phyloP scores from a whole-genome alignment of 345 rosid species.

The Gossypium stocksii region DNA sequence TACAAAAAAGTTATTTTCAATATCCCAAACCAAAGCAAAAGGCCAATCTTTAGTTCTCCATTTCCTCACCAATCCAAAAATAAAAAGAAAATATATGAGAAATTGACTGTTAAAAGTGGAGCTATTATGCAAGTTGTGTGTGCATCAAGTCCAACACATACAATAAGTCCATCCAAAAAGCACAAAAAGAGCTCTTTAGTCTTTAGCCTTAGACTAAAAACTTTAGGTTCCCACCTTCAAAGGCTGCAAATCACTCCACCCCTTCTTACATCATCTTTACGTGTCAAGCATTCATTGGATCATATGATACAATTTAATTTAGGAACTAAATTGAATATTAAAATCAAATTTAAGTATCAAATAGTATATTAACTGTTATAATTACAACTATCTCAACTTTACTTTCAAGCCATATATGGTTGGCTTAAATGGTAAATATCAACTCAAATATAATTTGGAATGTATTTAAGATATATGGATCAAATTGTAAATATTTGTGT shows the following conservation, averaged over 20 bases:
- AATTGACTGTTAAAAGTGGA: constrained; percentile 10
- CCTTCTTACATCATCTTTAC: no score
- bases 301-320: no score
- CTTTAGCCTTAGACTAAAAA: background rate
- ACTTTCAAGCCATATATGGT: no score
- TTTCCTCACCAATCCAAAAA: background rate
- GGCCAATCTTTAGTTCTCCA: background rate
- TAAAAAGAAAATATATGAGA: background rate
- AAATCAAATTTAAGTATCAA: no score
- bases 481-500: no score
- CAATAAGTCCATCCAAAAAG: constrained; percentile 1
- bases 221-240: background rate
- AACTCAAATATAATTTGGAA: no score
- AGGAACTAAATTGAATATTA: no score
- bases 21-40: background rate
- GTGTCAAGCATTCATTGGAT: no score
- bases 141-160: background rate
- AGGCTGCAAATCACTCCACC: background rate
- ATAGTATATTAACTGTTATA: no score
- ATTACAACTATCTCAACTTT: no score
- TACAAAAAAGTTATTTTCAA: background rate
- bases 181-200: constrained; percentile 4
- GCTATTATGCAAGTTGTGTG: constrained; percentile 3
- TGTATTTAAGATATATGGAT: no score
- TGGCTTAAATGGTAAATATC: no score